These are phyloP conservation scores for Auricularia sp. DNA, from an alignment of 768 basidiomycete species.

Conservation along the genomic window DNA sequence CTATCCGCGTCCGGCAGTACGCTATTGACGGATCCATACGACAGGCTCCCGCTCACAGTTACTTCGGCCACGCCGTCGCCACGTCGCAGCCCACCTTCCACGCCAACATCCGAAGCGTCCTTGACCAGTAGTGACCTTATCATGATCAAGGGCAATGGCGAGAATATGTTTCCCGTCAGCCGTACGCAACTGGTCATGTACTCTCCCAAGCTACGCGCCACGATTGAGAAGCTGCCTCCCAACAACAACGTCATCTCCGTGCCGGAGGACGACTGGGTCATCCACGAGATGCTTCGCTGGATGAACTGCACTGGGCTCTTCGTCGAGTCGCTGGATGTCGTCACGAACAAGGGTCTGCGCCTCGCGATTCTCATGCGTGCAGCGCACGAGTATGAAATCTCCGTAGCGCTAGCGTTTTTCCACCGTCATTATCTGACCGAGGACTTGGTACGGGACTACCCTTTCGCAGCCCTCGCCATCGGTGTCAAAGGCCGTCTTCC, in stretches of 20 bases:
- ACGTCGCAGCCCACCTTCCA: not conserved
- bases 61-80: not conserved
- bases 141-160: too few relatives aligned
- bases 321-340: not conserved
- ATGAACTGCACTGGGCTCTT: not conserved
- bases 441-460: too few relatives aligned
- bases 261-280: not conserved
- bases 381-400: too few relatives aligned
- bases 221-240: not conserved
- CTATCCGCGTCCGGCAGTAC: not conserved
- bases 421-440: too few relatives aligned
- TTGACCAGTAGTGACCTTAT: not conserved
- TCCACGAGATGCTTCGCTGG: not conserved
- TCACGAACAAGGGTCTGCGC: not conserved
- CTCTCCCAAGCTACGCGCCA: not conserved
- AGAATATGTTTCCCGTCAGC: not conserved
- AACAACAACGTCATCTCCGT: not conserved
- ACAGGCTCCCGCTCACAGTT: not conserved
- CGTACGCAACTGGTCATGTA: not conserved
- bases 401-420: too few relatives aligned
- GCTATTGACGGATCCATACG: not conserved
- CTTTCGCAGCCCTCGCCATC: too few relatives aligned
- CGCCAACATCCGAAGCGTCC: not conserved
- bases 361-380: too few relatives aligned
- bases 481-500: too few relatives aligned